Conservation (phyloP, 139 green algal genomes). For the Chlorella vulgaris region DNA sequence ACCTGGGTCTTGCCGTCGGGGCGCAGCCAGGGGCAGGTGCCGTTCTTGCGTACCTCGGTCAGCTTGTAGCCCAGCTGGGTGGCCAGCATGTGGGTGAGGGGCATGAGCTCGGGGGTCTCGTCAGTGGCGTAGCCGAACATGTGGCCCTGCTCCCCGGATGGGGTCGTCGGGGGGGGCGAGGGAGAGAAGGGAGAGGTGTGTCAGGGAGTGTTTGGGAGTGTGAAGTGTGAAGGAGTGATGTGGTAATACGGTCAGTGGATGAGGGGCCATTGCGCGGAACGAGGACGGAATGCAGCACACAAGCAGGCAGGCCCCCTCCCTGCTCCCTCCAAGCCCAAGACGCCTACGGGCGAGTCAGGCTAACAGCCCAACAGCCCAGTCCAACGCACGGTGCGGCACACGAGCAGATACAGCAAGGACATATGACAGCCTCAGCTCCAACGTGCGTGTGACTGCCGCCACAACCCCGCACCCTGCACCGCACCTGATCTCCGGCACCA, state of each 20-base stretch:
- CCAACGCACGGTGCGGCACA: no score
- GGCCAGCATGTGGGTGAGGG: constrained; percentile 97
- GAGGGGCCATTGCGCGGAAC: no score
- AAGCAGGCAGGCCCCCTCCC: no score
- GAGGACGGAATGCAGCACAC: no score
- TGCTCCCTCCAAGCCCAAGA: no score
- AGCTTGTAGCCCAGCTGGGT: constrained; percentile 91
- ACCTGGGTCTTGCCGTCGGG: constrained; percentile 99
- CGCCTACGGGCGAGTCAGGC: no score
- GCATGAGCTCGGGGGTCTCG: constrained; percentile 99
- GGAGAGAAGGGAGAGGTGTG: background rate
- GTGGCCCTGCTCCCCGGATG: constrained; percentile 89
- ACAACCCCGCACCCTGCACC: background rate
- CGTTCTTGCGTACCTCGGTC: constrained; percentile 91
- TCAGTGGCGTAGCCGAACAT: constrained; percentile 99
- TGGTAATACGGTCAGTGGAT: no score
- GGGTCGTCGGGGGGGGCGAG: background rate
- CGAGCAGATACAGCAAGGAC: no score
- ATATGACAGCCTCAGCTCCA: no score
- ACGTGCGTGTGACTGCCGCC: background rate
- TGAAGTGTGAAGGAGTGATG: no score
- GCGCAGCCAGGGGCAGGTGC: constrained; percentile 91
- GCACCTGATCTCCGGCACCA: constrained; percentile 94
- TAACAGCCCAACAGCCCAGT: no score
- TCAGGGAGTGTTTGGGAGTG: background rate